Base-by-base conservation (phyloP, 1,139 yeast genomes). In the Hemisphaericaspora subhashii region DNA sequence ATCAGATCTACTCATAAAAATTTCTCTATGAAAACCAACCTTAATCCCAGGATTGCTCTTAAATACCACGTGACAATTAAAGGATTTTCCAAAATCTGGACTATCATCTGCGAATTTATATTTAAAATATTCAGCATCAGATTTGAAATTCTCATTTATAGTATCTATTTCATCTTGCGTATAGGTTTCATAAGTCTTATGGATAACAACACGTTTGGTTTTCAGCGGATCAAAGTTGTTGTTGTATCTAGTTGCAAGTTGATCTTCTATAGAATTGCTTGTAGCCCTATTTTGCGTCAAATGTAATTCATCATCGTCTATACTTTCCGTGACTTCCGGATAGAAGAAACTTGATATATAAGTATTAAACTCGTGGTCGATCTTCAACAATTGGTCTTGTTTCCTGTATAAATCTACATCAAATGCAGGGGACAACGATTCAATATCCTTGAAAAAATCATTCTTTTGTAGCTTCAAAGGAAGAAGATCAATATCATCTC, bases 401-500 rank as follows among this genome's bases (percentile, higher is more conserved):
- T 71, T 69, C 33, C 73, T 46, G 42, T 50, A 48, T 8, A 43
- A 37, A 38, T 57, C 45, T 31, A 50, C 17, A 21, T 59, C 61
- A 3, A 42, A 39, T 14, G 78, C 41, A 0, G 79, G 76, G 17
- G 86, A 80, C 33, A 81, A 61, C 34, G 60, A 63, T 6, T 67
- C 68, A 46, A 83, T 64, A 49, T 83, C 86, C 21, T 55, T 48
- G 8, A 66, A 47, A 33, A 79, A 66, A 16, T 66, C 62, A 48
- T 78, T 75, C 39, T 66, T 61, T 6, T 60, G 58, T 10, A 81
- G 52, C 36, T 72, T 57, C 23, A 79, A 62, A 0, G 86, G 85
- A 3, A 83, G 54, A 15, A 63, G 52, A 45, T 77, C 82, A 11
- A 73, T 58, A 37, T 85, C 94, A 48, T 82, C 84, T 48, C 86